Percentiles rank a stretch among this genome's conserved stretches.
phyloP scores from a whole-genome alignment of 2,329 filamentous ascomycete genomes.

The Sclerotinia trifoliorum region DNA sequence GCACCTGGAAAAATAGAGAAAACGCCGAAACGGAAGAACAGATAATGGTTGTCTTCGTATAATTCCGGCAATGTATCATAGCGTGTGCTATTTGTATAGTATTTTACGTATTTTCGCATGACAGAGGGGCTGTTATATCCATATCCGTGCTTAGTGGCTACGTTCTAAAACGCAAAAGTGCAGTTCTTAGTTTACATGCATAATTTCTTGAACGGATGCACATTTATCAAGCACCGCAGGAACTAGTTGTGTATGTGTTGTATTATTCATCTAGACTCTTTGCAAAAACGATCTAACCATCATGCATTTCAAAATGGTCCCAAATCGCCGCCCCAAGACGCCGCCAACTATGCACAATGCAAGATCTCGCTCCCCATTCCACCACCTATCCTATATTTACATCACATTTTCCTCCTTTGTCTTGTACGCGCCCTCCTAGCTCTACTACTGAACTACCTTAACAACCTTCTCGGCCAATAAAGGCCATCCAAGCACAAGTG shows the following conservation, averaged over 20 bases:
- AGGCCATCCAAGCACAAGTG: constrained; percentile 22
- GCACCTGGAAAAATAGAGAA: constrained; percentile 25
- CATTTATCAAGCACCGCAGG: background rate
- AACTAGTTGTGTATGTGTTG: background rate
- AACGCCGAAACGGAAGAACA: constrained; percentile 19
- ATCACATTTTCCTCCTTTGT: too few relatives aligned
- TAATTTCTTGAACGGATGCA: background rate
- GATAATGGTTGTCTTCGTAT: background rate
- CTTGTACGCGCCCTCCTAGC: background rate
- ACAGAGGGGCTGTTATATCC: background rate
- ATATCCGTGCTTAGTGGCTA: background rate
- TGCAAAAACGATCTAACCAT: background rate
- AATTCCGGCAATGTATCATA: background rate
- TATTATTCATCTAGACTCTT: background rate
- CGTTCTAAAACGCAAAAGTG: background rate
- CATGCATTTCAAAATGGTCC: background rate
- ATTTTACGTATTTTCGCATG: background rate
- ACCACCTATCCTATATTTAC: background rate
- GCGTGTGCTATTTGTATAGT: background rate
- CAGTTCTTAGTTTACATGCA: background rate
- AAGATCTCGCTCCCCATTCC: background rate
- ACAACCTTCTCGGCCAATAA: constrained; percentile 18
- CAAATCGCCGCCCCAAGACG: background rate
- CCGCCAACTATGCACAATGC: background rate
- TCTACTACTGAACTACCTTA: background rate